A percentile compares a stretch with the other conserved stretches of the same genome.
These are phyloP conservation scores for Eimeria brunetti DNA, from an alignment of 169 alveolate species.

Conservation along the genomic window DNA sequence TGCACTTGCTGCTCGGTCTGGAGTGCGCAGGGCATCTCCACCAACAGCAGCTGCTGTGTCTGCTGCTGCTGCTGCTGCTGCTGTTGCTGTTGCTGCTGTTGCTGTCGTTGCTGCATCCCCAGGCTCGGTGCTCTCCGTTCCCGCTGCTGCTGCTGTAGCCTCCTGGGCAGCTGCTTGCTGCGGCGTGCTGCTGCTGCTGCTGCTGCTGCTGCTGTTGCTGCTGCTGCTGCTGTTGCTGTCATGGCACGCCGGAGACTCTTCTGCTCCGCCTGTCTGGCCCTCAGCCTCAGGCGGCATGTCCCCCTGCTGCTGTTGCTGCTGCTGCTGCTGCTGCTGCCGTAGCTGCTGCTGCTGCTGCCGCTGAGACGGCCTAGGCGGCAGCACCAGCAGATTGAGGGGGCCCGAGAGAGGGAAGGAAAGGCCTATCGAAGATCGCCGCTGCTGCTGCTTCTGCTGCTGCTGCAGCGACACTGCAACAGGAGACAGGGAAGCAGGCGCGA, in stretches of 20 bases:
- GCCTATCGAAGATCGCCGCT: not conserved
- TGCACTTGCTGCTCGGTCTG: not conserved
- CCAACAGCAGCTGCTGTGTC: not conserved
- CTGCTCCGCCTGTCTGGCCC: not conserved
- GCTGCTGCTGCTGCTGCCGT: conserved; percentile 2
- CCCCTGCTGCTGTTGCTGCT: not conserved
- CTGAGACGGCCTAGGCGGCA: not conserved
- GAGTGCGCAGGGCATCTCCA: not conserved
- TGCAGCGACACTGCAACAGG: not conserved
- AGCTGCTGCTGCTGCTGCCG: not conserved
- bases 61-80: conserved; percentile 1
- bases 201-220: not conserved
- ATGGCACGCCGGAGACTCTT: not conserved
- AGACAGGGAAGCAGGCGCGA: not conserved
- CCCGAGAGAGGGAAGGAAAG: not conserved
- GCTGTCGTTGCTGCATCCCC: not conserved
- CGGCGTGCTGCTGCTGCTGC: too few species aligned
- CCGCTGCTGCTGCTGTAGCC: not conserved
- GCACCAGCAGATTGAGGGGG: not conserved
- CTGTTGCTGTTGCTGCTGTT: not conserved
- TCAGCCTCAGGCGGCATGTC: not conserved
- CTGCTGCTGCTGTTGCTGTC: not conserved
- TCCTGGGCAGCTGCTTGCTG: not conserved
- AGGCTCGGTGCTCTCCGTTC: not conserved
- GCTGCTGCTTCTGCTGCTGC: not conserved